Evolutionary conservation across 257 asterid genomes (phyloP).

Genomic region (Ophiorrhiza pumila): DNA sequence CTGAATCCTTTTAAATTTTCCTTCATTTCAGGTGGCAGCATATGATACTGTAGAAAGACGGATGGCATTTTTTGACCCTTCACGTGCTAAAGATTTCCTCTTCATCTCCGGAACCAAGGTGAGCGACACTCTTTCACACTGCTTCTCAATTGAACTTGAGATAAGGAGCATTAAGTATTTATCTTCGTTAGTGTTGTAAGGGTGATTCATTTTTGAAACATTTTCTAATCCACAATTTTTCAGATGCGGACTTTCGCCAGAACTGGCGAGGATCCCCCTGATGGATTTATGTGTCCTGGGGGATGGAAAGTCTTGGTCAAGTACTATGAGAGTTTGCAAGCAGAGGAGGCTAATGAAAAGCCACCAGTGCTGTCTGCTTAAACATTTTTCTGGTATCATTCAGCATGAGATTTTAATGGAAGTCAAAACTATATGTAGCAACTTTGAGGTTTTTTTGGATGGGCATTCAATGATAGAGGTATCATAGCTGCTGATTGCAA

Average conservation of each 20-base stretch:
- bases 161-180: not conserved
- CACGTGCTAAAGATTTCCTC: constrained; percentile 75
- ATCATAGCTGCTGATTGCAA: not conserved
- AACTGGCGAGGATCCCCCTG: constrained; percentile 74
- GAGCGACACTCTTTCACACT: not conserved
- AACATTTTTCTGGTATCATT: constrained; percentile 7
- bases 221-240: constrained; percentile 3
- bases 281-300: constrained; percentile 80
- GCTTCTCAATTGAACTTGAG: not conserved
- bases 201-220: not conserved
- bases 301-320: constrained; percentile 83
- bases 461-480: constrained; percentile 18
- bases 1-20: not conserved
- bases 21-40: constrained; percentile 68
- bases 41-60: constrained; percentile 59
- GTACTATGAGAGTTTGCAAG: constrained; percentile 72
- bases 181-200: not conserved
- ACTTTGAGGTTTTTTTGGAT: constrained; percentile 12
- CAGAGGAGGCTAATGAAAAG: constrained; percentile 49
- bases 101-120: constrained; percentile 91
- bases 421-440: constrained; percentile 6
- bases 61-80: constrained; percentile 87
- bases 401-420: not conserved
- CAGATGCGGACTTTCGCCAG: constrained; percentile 78
- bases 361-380: constrained; percentile 47